Conservation (phyloP, 306 rosid genomes). For the Cucurbita moschata region DNA sequence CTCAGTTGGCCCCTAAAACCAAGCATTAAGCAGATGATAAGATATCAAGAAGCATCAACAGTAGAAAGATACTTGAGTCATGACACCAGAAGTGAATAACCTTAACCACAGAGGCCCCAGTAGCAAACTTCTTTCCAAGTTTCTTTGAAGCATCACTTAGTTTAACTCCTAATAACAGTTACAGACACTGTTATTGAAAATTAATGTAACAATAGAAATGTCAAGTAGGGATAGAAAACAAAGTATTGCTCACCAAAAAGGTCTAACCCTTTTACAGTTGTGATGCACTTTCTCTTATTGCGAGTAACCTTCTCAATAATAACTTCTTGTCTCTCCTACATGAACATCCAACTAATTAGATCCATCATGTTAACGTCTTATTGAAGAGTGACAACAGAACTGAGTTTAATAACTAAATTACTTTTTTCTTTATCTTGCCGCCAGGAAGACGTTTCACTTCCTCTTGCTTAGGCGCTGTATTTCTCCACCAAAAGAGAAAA, state of each 20-base stretch:
- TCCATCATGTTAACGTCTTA: neutral
- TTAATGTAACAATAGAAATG: neutral
- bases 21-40: conserved; percentile 16
- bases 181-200: neutral
- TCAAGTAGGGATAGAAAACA: neutral
- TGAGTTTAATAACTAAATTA: neutral
- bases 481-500: conserved; percentile 6
- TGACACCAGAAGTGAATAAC: conserved; percentile 18
- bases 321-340: conserved; percentile 88
- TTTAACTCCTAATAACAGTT: conserved; percentile 57
- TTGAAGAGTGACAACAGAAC: neutral
- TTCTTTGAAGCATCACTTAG: conserved; percentile 98
- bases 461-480: conserved; percentile 56
- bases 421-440: conserved; percentile 98
- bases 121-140: conserved; percentile 96
- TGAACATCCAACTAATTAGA: conserved; percentile 6
- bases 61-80: conserved; percentile 5
- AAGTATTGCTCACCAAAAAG: conserved; percentile 63
- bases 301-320: conserved; percentile 83
- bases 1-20: conserved; percentile 87
- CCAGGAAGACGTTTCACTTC: conserved; percentile 98
- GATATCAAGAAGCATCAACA: conserved; percentile 7
- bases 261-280: conserved; percentile 91
- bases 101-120: conserved; percentile 99
- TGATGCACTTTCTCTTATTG: conserved; percentile 83